Evolutionary conservation across 2,329 filamentous ascomycete species (phyloP).

Genomic region (Drechslerella stenobrocha): DNA sequence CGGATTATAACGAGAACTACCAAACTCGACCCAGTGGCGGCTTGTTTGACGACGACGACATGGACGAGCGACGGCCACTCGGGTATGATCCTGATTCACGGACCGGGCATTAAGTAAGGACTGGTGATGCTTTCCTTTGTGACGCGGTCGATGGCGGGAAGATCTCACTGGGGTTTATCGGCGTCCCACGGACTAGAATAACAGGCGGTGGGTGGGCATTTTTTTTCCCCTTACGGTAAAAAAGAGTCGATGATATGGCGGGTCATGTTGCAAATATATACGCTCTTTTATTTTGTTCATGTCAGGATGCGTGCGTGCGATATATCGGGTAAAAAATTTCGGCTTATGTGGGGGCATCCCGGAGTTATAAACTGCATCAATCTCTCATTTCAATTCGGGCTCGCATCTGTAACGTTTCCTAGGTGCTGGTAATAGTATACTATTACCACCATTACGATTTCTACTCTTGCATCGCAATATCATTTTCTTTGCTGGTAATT

Average conservation of each 20-base stretch:
- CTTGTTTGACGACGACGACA: constrained; percentile 29
- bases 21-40: constrained; percentile 36
- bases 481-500: too few relatives aligned
- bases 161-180: background rate
- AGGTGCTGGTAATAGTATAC: background rate
- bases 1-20: constrained; percentile 43
- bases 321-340: background rate
- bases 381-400: constrained; percentile 25
- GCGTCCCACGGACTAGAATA: too few relatives aligned
- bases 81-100: constrained; percentile 41
- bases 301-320: background rate
- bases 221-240: too few relatives aligned
- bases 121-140: constrained; percentile 1
- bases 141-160: too few relatives aligned
- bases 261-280: constrained; percentile 4
- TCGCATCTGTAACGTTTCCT: constrained; percentile 7
- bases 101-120: constrained; percentile 31
- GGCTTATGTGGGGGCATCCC: background rate
- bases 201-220: background rate
- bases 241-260: constrained; percentile 9
- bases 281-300: constrained; percentile 16
- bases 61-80: constrained; percentile 37
- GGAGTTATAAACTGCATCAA: constrained; percentile 23
- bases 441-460: too few relatives aligned
- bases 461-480: too few relatives aligned